phyloP scores from a whole-genome alignment of 805 yeast genomes.

The Pichia thaimueangensis region DNA sequence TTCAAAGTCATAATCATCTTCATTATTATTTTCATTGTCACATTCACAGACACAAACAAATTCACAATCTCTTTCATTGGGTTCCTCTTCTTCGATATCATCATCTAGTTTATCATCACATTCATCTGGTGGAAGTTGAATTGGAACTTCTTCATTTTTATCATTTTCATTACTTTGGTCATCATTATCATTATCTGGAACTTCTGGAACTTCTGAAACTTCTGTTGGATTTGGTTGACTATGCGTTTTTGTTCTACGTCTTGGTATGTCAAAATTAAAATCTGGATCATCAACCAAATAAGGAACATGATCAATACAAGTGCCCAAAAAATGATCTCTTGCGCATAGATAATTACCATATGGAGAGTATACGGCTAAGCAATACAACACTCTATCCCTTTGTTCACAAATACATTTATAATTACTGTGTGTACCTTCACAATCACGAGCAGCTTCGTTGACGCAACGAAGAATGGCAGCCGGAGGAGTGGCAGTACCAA shows the following conservation, averaged over 20 bases:
- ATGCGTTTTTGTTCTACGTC: neutral
- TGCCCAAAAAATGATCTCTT: conserved; percentile 44
- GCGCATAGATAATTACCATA: conserved; percentile 38
- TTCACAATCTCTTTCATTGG: neutral
- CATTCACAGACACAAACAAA: neutral
- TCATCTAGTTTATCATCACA: neutral
- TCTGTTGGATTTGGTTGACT: too few relatives aligned
- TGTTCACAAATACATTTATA: conserved; percentile 32
- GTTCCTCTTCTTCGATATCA: neutral
- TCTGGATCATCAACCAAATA: conserved; percentile 18
- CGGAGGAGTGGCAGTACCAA: conserved; percentile 18
- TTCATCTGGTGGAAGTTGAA: neutral
- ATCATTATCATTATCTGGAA: too few relatives aligned
- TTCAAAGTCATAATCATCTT: neutral
- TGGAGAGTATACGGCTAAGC: conserved; percentile 38
- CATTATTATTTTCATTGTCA: neutral
- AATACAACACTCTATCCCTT: conserved; percentile 26
- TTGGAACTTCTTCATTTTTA: neutral
- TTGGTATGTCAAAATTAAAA: conserved; percentile 17
- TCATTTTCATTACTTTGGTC: too few relatives aligned
- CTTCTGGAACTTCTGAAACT: too few relatives aligned
- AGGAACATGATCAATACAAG: conserved; percentile 37
- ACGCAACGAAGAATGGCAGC: conserved; percentile 24
- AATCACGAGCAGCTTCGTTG: conserved; percentile 13
- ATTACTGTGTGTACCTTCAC: conserved; percentile 25